A percentile compares a stretch with the other conserved stretches of the same genome.
Evolutionary conservation across 768 basidiomycete genomes (phyloP).

Genomic region (Macrocybe gigantea): DNA sequence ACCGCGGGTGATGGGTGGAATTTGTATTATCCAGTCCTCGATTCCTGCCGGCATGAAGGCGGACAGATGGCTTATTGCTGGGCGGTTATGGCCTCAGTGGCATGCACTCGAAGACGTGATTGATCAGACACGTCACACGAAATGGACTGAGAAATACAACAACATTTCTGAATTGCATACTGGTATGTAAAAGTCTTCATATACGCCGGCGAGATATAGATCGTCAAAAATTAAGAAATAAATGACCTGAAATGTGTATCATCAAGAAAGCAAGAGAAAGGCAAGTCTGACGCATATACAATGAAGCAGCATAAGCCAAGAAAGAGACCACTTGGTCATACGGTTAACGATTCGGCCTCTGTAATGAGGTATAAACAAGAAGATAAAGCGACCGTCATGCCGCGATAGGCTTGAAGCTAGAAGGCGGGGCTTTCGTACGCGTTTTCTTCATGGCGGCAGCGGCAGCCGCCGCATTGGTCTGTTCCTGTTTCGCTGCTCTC

Average conservation of each 20-base stretch:
- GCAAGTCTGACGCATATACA: neutral
- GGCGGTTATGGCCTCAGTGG: too few species aligned
- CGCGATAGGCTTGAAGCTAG: slow-evolving; percentile 34
- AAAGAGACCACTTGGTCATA: neutral
- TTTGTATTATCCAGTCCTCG: slow-evolving; percentile 87
- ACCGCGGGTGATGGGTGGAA: slow-evolving; percentile 84
- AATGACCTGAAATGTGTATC: neutral
- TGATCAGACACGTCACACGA: slow-evolving; percentile 9
- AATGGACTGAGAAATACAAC: too few species aligned
- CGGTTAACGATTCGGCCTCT: too few species aligned
- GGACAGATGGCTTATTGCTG: too few species aligned
- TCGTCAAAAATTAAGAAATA: too few species aligned
- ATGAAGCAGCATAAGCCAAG: neutral
- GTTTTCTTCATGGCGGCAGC: slow-evolving; percentile 36
- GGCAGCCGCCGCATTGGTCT: slow-evolving; percentile 35
- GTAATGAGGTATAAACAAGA: too few species aligned
- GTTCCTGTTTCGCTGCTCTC: slow-evolving; percentile 63
- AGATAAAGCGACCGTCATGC: slow-evolving; percentile 4
- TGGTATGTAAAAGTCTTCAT: too few species aligned
- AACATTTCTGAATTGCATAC: too few species aligned
- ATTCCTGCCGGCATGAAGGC: slow-evolving; percentile 69
- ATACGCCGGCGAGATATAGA: too few species aligned
- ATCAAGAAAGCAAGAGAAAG: neutral
- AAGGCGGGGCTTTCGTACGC: slow-evolving; percentile 26
- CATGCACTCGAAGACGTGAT: neutral